Evolutionary conservation across 2,329 filamentous ascomycete genomes (phyloP), one percentile per base, ranked within the genome.

Genomic region (Chaetomium strumarium): DNA sequence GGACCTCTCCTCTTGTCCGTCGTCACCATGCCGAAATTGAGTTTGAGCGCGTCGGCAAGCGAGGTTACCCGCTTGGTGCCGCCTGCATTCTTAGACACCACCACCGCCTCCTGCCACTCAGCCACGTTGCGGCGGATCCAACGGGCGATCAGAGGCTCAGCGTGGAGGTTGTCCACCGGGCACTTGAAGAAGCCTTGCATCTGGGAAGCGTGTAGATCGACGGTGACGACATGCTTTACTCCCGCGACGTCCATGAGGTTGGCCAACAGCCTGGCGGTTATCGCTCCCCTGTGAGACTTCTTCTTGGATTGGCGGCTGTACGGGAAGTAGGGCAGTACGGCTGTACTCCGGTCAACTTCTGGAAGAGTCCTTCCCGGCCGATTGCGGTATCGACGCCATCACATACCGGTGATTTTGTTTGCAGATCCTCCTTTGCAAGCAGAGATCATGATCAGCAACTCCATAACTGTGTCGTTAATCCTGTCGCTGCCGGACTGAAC

Each of bases 101-200:
- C 91, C 7, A 99, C 93, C 10, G 90, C 90, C 61, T 96, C 86
- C 57, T 78, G 83, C 93, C 93, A 99, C 59, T 87, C 83, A 13
- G 82, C 77, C 37, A 99, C 86, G 66, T 96, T 93, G 68, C 86
- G 83, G 55, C 86, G 85, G 64, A 99, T 95, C 93, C 93, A 99
- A 62, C 90, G 87, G 49, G 92, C 90, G 64, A 99, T 90, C 58
- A 97, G 80, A 14, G 93, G 92, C 69, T 99, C 93, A 47, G 93
- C 93, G 63, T 96, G 90, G 49, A 99, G 84, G 66, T 99, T 97
- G 71, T 99, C 93, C 55, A 99, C 92, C 0, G 93, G 93, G 62
- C 92, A 96, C 66, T 88, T 88, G 79, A 99, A 99, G 75, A 99
- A 99, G 53, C 93, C 93, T 73, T 99, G 93, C 90, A 97, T 97